These are phyloP conservation scores for Nakaseomyces nivariensis DNA, from an alignment of 1,139 yeast species.

Conservation along the genomic window DNA sequence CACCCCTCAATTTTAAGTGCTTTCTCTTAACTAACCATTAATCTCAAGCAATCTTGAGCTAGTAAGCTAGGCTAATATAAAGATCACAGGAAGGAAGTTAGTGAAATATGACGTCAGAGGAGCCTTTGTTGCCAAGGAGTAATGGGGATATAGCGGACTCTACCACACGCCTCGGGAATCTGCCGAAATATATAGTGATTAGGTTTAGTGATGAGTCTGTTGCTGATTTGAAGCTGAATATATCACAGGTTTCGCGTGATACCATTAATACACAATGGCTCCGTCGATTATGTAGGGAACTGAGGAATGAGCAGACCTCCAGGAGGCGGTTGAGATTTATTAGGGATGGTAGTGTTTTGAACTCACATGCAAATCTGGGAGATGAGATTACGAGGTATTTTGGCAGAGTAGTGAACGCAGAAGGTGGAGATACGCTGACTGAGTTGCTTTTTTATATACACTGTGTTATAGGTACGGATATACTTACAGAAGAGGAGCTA, in stretches of 20 bases:
- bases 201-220: conserved; percentile 42
- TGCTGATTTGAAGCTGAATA: conserved; percentile 37
- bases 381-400: conserved; percentile 25
- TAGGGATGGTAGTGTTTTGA: conserved; percentile 62
- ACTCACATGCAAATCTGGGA: conserved; percentile 47
- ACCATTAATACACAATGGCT: conserved; percentile 36
- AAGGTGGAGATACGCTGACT: not conserved
- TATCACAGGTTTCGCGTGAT: conserved; percentile 27
- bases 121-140: conserved; percentile 10
- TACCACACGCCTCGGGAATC: not conserved
- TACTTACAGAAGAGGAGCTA: conserved; percentile 47
- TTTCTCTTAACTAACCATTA: no score
- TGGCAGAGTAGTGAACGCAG: conserved; percentile 8
- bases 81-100: not conserved
- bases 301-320: conserved; percentile 30
- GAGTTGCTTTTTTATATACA: conserved; percentile 47
- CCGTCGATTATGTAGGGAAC: conserved; percentile 36
- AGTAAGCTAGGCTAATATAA: no score
- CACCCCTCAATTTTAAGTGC: no score
- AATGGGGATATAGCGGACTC: conserved; percentile 1
- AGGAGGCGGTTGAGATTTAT: conserved; percentile 58
- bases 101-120: conserved; percentile 7
- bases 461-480: conserved; percentile 67
- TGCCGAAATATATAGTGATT: conserved; percentile 32
- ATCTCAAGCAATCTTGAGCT: no score